Conservation (phyloP, 148 eudicot genomes). For the Amaranthus palmeri region DNA sequence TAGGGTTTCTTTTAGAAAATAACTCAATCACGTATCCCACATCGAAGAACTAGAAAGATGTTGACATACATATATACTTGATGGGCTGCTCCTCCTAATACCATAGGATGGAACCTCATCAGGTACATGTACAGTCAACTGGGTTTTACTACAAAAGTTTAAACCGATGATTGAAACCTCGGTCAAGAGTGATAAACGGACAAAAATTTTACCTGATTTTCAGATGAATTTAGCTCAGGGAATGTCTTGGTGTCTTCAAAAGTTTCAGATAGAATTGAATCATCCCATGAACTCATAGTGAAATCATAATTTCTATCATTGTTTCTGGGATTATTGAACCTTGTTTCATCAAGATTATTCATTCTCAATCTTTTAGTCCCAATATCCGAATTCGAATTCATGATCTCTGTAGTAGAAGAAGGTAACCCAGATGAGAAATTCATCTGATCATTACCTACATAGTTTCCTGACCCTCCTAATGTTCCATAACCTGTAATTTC, state of each 20-base stretch:
- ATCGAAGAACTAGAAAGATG: no score
- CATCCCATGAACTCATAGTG: slow-evolving; percentile 64
- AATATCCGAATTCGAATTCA: slow-evolving; percentile 36
- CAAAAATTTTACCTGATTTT: slow-evolving; percentile 50
- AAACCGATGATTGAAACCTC: no score
- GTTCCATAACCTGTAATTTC: slow-evolving; percentile 48
- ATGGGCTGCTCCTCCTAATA: no score
- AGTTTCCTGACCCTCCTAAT: slow-evolving; percentile 40
- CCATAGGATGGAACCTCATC: no score
- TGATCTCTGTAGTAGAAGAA: slow-evolving; percentile 35
- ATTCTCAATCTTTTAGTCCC: slow-evolving; percentile 36
- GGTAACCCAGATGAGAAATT: slow-evolving; percentile 43
- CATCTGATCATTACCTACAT: slow-evolving; percentile 38
- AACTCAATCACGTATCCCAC: no score
- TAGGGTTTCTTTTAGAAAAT: no score
- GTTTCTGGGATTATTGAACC: slow-evolving; percentile 17
- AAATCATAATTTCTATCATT: slow-evolving; percentile 33
- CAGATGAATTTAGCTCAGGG: slow-evolving; percentile 35
- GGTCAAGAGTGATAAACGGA: background rate
- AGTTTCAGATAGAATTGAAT: slow-evolving; percentile 52
- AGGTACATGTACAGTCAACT: no score
- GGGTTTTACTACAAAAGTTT: no score
- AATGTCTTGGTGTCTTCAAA: slow-evolving; percentile 39
- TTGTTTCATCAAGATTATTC: slow-evolving; percentile 32
- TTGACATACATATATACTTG: no score